Evolutionary conservation across 441 rosid species (phyloP).

Genomic region (Gossypium lobatum): DNA sequence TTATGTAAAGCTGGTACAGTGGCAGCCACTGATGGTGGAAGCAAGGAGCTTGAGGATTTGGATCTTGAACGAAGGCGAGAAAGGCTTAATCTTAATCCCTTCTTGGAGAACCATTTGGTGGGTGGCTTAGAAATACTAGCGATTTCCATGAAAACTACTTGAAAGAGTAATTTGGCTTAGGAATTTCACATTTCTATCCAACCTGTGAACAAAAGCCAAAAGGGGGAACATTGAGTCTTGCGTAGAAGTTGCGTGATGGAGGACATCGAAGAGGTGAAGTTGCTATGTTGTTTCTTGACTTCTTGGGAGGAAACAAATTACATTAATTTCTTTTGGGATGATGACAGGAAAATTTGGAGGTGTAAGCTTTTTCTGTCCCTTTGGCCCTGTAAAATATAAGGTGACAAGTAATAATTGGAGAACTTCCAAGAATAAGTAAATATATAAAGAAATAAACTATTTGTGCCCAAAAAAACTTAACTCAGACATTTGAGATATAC

Average conservation of each 20-base stretch:
- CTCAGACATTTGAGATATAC: too few relatives aligned
- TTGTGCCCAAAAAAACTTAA: too few relatives aligned
- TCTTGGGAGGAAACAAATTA: neutral
- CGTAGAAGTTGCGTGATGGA: neutral
- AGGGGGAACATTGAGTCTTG: neutral
- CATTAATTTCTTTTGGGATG: neutral
- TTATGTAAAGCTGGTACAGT: neutral
- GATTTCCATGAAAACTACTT: constrained; percentile 13
- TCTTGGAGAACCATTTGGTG: constrained; percentile 21
- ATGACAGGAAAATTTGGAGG: neutral
- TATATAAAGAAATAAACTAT: too few relatives aligned
- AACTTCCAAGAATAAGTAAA: too few relatives aligned
- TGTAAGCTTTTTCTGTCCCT: neutral
- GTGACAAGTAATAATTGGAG: too few relatives aligned
- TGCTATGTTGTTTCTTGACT: constrained; percentile 9
- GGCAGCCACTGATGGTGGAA: neutral
- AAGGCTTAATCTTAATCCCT: constrained; percentile 14
- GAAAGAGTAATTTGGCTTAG: neutral
- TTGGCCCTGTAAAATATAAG: neutral
- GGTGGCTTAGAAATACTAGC: constrained; percentile 12
- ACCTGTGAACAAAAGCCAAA: neutral
- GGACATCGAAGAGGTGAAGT: neutral
- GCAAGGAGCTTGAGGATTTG: constrained; percentile 13
- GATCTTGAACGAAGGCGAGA: constrained; percentile 16
- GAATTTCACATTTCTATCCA: neutral